phyloP scores from a whole-genome alignment of 352 stramenopile genomes.

The Globisporangium viniferum region DNA sequence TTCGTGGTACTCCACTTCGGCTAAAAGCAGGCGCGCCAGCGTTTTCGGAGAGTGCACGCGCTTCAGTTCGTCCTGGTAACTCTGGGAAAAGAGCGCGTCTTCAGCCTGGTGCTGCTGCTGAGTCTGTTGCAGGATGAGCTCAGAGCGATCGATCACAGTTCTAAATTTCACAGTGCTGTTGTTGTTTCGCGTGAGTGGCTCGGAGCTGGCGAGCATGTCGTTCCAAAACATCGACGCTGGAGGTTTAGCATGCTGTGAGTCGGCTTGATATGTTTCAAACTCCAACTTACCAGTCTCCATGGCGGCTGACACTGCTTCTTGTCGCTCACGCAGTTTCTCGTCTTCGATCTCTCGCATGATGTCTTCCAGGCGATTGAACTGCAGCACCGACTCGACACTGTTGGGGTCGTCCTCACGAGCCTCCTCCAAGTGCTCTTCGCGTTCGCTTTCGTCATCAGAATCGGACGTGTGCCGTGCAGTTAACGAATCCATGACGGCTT shows the following conservation, averaged over 20 bases:
- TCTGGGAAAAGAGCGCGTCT: conserved; percentile 7
- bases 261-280: background rate
- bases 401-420: background rate
- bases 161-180: background rate
- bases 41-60: conserved; percentile 42
- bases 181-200: background rate
- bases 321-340: conserved; percentile 20
- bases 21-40: conserved; percentile 47
- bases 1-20: conserved; percentile 69
- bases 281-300: background rate
- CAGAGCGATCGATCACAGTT: conserved; percentile 14
- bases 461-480: conserved; percentile 1
- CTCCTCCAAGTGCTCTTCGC: background rate
- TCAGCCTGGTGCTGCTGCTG: conserved; percentile 7
- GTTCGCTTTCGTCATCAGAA: conserved; percentile 6
- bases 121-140: conserved; percentile 6
- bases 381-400: background rate
- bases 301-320: background rate
- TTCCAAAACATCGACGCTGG: conserved; percentile 1
- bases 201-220: conserved; percentile 15
- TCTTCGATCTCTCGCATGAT: conserved; percentile 46
- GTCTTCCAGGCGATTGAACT: conserved; percentile 31
- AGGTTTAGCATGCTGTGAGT: background rate
- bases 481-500: conserved; percentile 30
- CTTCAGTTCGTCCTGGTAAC: conserved; percentile 18